Evolutionary conservation across 2,329 filamentous ascomycete species (phyloP).

Genomic region (Colletotrichum aenigma): DNA sequence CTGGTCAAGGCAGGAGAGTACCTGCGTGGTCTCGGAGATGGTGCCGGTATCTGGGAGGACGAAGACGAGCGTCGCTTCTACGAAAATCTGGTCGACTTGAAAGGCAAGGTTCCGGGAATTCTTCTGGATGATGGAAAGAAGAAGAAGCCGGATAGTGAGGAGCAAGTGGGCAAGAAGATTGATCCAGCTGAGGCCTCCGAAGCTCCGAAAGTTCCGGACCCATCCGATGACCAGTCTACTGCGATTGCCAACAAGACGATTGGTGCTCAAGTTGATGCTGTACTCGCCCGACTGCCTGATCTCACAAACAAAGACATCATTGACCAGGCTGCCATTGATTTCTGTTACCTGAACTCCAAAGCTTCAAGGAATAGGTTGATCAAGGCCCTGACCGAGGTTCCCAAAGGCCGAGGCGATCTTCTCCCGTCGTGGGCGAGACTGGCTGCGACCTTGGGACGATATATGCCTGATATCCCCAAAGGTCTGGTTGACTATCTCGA

Average conservation of each 20-base stretch:
- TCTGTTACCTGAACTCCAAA: conserved; percentile 98
- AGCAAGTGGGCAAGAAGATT: conserved; percentile 78
- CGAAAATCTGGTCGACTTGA: conserved; percentile 93
- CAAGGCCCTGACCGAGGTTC: conserved; percentile 92
- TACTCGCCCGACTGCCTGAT: conserved; percentile 87
- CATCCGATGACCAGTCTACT: conserved; percentile 84
- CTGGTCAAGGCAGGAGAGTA: conserved; percentile 95
- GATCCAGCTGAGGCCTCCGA: conserved; percentile 58
- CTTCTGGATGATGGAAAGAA: conserved; percentile 94
- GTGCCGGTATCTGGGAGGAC: conserved; percentile 96
- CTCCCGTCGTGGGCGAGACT: conserved; percentile 91
- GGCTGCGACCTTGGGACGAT: conserved; percentile 89
- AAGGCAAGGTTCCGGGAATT: conserved; percentile 93
- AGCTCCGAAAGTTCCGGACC: conserved; percentile 52
- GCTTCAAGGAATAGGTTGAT: conserved; percentile 93
- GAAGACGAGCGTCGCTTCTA: conserved; percentile 98
- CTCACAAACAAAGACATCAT: conserved; percentile 90
- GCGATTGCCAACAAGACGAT: conserved; percentile 97
- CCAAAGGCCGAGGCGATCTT: conserved; percentile 90
- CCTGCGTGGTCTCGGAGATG: conserved; percentile 85
- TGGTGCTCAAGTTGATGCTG: conserved; percentile 91
- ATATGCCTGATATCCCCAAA: conserved; percentile 93
- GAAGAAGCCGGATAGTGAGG: conserved; percentile 83
- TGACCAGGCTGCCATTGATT: conserved; percentile 92
- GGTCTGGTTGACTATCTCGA: conserved; percentile 91